A percentile compares a stretch with the other conserved stretches of the same genome.
These are phyloP conservation scores for Laetiporus sulphureus DNA, from an alignment of 1,284 basidiomycete genomes.

Conservation along the genomic window DNA sequence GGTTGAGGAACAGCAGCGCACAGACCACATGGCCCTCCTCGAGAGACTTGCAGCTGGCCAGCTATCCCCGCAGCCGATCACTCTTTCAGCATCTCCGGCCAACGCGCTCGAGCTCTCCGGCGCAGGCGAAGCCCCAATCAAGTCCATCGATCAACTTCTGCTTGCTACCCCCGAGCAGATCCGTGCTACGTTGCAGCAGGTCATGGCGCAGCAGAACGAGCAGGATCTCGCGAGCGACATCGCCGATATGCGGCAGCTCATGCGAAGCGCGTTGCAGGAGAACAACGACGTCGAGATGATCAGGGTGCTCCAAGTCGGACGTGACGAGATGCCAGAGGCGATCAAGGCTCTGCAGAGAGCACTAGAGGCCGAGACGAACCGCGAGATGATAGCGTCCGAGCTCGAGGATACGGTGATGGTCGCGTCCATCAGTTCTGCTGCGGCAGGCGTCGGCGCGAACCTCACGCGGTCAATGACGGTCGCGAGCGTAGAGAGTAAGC, in stretches of 20 bases:
- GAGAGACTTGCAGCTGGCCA: conserved; percentile 12
- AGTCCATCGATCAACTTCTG: conserved; percentile 3
- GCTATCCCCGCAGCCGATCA: conserved; percentile 5
- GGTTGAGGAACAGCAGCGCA: conserved; percentile 25
- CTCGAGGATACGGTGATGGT: conserved; percentile 12
- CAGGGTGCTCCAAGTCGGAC: conserved; percentile 52
- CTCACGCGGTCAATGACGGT: conserved; percentile 16
- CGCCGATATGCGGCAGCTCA: conserved; percentile 48
- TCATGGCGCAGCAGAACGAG: conserved; percentile 40
- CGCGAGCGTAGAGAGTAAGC: conserved; percentile 12
- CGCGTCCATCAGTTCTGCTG: conserved; percentile 1
- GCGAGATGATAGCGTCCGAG: conserved; percentile 17
- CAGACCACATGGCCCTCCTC: conserved; percentile 23
- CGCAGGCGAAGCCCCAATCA: neutral
- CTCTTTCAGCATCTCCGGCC: conserved; percentile 6
- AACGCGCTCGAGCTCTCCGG: conserved; percentile 12
- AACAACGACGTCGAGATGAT: conserved; percentile 61
- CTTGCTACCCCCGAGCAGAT: conserved; percentile 9
- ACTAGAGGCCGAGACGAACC: conserved; percentile 45
- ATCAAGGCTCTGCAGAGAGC: conserved; percentile 71
- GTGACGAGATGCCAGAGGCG: conserved; percentile 71
- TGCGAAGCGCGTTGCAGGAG: conserved; percentile 50
- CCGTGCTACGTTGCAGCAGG: conserved; percentile 12
- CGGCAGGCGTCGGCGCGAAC: conserved; percentile 6
- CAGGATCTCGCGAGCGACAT: conserved; percentile 48